These are phyloP conservation scores for Penicillium paneum DNA, from an alignment of 2,329 filamentous ascomycete genomes.

Conservation along the genomic window DNA sequence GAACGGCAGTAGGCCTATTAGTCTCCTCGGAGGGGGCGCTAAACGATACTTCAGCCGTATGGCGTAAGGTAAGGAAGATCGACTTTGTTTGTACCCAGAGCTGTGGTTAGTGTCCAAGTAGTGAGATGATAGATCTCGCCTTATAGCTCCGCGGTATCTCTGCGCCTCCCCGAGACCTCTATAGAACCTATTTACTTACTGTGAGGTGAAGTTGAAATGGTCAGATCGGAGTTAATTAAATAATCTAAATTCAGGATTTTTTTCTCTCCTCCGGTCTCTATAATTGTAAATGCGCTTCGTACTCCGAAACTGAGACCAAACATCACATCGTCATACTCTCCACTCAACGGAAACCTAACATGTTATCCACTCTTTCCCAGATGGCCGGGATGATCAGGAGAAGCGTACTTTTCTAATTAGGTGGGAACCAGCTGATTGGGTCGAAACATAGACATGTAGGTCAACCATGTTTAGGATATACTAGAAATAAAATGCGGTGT, in stretches of 20 bases:
- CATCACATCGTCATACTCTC: conserved; percentile 4
- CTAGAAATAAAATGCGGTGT: conserved; percentile 3
- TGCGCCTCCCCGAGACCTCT: conserved; percentile 21
- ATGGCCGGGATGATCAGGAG: conserved; percentile 7
- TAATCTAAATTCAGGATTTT: neutral
- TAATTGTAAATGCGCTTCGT: neutral
- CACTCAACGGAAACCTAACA: neutral
- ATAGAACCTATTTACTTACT: no score
- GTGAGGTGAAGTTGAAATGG: no score
- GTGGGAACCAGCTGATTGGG: conserved; percentile 9
- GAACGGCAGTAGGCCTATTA: conserved; percentile 31
- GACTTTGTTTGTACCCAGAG: conserved; percentile 29
- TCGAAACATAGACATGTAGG: neutral
- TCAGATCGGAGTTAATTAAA: no score
- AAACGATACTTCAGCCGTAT: conserved; percentile 21
- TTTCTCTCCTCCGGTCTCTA: neutral
- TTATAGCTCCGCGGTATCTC: conserved; percentile 14
- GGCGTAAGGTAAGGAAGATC: conserved; percentile 35
- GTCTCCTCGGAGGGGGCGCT: conserved; percentile 25
- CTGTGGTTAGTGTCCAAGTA: conserved; percentile 33
- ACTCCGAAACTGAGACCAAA: neutral
- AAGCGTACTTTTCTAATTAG: neutral
- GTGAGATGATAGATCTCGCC: conserved; percentile 41
- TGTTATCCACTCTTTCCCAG: conserved; percentile 7
- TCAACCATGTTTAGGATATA: neutral